Base-by-base conservation (phyloP, 2,329 filamentous ascomycete genomes). In the Cryphonectria japonica region DNA sequence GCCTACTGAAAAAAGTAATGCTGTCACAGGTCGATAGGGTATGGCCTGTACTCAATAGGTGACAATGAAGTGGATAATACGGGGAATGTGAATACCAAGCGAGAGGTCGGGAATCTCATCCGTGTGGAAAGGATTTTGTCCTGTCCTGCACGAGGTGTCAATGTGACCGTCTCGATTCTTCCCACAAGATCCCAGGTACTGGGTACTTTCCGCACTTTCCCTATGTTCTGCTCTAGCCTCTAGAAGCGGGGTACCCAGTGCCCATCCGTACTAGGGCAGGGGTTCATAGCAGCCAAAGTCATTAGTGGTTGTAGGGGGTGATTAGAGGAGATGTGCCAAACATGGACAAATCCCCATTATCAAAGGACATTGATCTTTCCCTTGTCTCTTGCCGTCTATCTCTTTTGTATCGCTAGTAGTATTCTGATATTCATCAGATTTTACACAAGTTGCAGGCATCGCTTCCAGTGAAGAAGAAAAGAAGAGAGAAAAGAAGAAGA, bases 121-220 rank as follows among this genome's bases (percentile, higher is more conserved):
- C 26, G 54, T 16, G 54, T 29, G 54, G 54, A 32, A 32, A 32
- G 54, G 54, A 32, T 32, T 32, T 54, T 19, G 52, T 57, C 54
- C 26, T 59, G 54, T 13, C 54, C 54, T 59, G 54, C 59, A 61
- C 59, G 19, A 39, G 22, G 29, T 26, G 59, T n/a, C 59, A 61
- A 61, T 61, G 59, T 61, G 59, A 61, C 59, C 54, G 54, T 32
- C 54, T 59, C 5, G 54, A 32, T 34, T 59, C 54, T 59, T 16
- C 16, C 29, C 46, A 50, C 46, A 50, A 50, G 46, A n/a, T n/a
- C 46, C 13, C 32, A 32, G 26, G 54, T 59, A 57, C 46, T 52
- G 46, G n/a, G 8, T n/a, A n/a, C 26, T 29, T 29, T 29, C 26
- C 11, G 8, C 9, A n/a, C 26, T 29, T 29, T 29, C 26, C 11